Conservation (phyloP, 352 stramenopile species). For the Thraustotheca clavata region DNA sequence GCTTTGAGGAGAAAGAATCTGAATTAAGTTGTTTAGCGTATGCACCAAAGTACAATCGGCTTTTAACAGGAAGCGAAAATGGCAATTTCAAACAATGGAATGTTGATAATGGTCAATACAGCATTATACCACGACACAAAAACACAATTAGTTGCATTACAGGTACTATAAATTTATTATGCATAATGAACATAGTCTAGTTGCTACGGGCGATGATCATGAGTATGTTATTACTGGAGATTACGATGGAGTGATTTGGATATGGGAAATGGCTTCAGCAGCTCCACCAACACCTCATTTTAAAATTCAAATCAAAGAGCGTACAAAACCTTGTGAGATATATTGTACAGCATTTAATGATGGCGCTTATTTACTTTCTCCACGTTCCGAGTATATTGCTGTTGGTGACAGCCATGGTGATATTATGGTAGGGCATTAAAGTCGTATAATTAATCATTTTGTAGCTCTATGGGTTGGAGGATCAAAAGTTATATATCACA, state of each 20-base stretch:
- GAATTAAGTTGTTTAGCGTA: conserved; percentile 54
- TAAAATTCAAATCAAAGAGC: conserved; percentile 17
- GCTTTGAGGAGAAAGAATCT: conserved; percentile 52
- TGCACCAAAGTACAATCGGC: conserved; percentile 39
- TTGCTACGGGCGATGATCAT: conserved; percentile 38
- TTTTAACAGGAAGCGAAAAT: conserved; percentile 52
- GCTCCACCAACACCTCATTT: conserved; percentile 1
- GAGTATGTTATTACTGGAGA: conserved; percentile 52
- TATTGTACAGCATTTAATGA: conserved; percentile 43
- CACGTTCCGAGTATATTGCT: conserved; percentile 45
- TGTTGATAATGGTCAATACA: conserved; percentile 45
- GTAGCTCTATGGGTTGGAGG: conserved; percentile 49
- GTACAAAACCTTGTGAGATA: conserved; percentile 35
- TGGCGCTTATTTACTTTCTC: conserved; percentile 31
- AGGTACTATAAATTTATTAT: conserved; percentile 25
- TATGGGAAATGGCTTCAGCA: conserved; percentile 38
- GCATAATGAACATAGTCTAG: conserved; percentile 23
- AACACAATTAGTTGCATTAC: conserved; percentile 42
- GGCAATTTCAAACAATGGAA: conserved; percentile 57
- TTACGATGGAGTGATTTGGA: conserved; percentile 34
- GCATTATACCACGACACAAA: conserved; percentile 25
- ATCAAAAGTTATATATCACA: conserved; percentile 32
- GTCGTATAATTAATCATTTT: background rate
- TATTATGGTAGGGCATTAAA: conserved; percentile 32
- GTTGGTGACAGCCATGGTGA: conserved; percentile 41